Evolutionary conservation across 176 grass and related monocot genomes (phyloP), one percentile per base, ranked within the genome.

Genomic region (Carex cristatella): DNA sequence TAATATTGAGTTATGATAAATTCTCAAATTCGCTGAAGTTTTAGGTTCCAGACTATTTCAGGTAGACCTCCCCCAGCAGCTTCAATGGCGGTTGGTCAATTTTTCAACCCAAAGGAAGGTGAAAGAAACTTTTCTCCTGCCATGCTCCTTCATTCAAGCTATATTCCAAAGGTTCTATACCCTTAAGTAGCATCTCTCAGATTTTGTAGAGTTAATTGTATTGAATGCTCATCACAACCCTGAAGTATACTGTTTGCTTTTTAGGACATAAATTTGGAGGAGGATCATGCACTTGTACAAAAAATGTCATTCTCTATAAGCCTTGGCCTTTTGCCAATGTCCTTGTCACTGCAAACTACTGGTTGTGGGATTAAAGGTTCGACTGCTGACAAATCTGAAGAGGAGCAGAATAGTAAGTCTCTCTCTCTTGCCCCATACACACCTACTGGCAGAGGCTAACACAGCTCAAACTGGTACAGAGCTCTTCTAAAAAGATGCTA

Each of bases 21-120:
- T 37, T 84, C 18, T 67, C 69, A 58, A 81, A 81, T 30, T 70
- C 10, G 32, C 73, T 89, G 65, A 81, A 75, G 84, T 59, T 87
- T 90, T 46, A 53, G 56, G 87, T 81, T 93, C 60, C 93, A 98
- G 96, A 89, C 85, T 83, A 89, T 98, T 94, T 95, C 96, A 94
- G 96, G 96, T 80, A 93, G 93, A 81, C 91, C 96, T 88, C 96
- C 96, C 15, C 96, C 96, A 69, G 91, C 90, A 0, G 89, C 91
- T 84, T 98, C 93, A 69, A 98, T 98, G 96, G 96, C 96, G 84
- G 96, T 95, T 73, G 93, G 96, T 61, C 93, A 98, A 86, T 98
- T 98, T 84, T 98, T 98, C 86, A 91, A 95, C 85, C 96, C 93
- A 30, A 77, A 85, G 70, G 89, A 93, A 89, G 93, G 96, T 62